phyloP scores from a whole-genome alignment of 2,329 filamentous ascomycete species.

The Penicillium sclerotiorum region DNA sequence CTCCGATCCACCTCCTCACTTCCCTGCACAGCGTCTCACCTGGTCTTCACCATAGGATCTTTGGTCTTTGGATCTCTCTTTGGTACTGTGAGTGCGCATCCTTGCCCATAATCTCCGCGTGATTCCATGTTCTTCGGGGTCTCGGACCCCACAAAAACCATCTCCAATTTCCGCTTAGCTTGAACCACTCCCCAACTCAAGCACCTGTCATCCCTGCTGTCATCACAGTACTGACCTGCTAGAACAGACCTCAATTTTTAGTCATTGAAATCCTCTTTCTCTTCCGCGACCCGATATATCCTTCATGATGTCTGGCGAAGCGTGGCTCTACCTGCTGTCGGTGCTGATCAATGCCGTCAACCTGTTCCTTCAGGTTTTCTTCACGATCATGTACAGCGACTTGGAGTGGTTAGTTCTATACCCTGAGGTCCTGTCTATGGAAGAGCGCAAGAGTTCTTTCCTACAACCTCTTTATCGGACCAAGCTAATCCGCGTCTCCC shows the following conservation, averaged over 20 bases:
- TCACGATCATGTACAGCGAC: conserved; percentile 99
- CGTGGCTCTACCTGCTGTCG: conserved; percentile 96
- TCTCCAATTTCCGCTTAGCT: conserved; percentile 27
- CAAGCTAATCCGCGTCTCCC: conserved; percentile 28
- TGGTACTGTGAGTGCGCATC: conserved; percentile 21
- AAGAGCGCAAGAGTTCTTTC: not conserved
- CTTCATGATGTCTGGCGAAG: conserved; percentile 87
- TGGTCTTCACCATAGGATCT: conserved; percentile 6
- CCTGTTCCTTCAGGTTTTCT: conserved; percentile 99
- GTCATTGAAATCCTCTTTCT: conserved; percentile 9
- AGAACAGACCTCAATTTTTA: not conserved
- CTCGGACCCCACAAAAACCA: conserved; percentile 24
- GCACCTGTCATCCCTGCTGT: conserved; percentile 2
- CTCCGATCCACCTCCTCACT: conserved; percentile 10
- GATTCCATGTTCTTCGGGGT: conserved; percentile 19
- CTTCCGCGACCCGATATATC: conserved; percentile 14
- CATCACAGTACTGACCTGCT: conserved; percentile 5
- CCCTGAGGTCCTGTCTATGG: too few species aligned
- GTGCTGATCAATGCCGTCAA: conserved; percentile 99
- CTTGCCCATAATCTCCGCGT: conserved; percentile 8
- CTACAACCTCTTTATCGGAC: not conserved
- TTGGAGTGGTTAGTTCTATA: conserved; percentile 82
- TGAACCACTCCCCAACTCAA: conserved; percentile 8
- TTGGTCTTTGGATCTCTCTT: conserved; percentile 4
- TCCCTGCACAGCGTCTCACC: conserved; percentile 4